A percentile compares a stretch with the other conserved stretches of the same genome.
Conservation (phyloP, 108 stramenopile genomes). For the Cyclotella atomus region DNA sequence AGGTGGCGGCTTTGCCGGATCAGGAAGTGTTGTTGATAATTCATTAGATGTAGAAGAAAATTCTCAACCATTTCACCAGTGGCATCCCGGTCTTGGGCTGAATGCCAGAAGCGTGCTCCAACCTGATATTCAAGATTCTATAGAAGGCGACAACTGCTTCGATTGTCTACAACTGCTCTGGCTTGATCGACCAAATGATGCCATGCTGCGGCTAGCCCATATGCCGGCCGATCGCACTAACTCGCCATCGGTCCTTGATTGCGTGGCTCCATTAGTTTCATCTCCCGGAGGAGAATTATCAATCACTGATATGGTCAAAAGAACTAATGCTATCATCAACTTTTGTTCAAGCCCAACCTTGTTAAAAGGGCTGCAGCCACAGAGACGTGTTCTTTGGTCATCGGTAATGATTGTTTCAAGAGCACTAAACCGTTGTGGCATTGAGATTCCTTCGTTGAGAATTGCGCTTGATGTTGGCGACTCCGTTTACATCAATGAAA, state of each 20-base stretch:
- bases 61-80: constrained; percentile 54
- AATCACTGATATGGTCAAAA: constrained; percentile 33
- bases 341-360: constrained; percentile 69
- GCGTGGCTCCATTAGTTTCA: constrained; percentile 15
- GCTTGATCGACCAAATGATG: constrained; percentile 56
- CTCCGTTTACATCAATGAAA: constrained; percentile 29
- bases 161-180: constrained; percentile 68
- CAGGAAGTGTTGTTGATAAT: constrained; percentile 10
- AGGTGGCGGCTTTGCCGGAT: constrained; percentile 76
- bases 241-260: not conserved
- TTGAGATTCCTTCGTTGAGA: constrained; percentile 66
- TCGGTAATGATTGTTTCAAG: constrained; percentile 61
- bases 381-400: constrained; percentile 57
- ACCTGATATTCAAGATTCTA: constrained; percentile 14
- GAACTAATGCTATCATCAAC: constrained; percentile 67
- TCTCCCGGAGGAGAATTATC: not conserved
- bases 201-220: constrained; percentile 50
- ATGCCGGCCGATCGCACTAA: constrained; percentile 20
- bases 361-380: constrained; percentile 60
- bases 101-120: constrained; percentile 48
- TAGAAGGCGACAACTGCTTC: constrained; percentile 49
- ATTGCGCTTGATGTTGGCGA: constrained; percentile 40
- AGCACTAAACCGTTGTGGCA: constrained; percentile 59
- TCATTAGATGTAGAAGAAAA: constrained; percentile 31
- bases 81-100: constrained; percentile 56